Conservation (phyloP, 345 rosid genomes). For the Gossypium bickii region DNA sequence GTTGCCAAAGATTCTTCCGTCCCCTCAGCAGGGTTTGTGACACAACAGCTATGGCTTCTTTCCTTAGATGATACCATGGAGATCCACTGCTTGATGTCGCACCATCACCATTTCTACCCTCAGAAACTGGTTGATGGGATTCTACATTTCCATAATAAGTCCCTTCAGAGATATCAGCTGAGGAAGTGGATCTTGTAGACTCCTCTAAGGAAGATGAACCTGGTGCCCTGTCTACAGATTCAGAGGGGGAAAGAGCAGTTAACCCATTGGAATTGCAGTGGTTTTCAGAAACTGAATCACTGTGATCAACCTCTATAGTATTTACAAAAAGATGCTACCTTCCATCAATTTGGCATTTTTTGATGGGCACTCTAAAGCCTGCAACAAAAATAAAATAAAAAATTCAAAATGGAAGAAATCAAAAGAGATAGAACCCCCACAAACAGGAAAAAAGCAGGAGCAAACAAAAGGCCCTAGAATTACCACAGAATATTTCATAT, state of each 20-base stretch:
- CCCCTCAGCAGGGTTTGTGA: slow-evolving; percentile 91
- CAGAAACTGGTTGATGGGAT: slow-evolving; percentile 34
- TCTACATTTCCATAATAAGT: slow-evolving; percentile 21
- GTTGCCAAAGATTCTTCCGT: slow-evolving; percentile 95
- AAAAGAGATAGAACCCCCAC: not conserved
- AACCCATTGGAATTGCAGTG: slow-evolving; percentile 32
- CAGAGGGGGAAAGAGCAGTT: slow-evolving; percentile 27
- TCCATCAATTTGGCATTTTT: slow-evolving; percentile 36
- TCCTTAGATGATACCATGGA: slow-evolving; percentile 90
- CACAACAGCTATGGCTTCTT: slow-evolving; percentile 78
- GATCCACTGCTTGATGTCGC: slow-evolving; percentile 64
- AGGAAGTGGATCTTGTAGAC: slow-evolving; percentile 23
- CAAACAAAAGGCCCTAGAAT: not conserved
- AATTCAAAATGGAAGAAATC: not conserved
- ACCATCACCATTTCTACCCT: slow-evolving; percentile 44
- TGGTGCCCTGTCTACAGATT: slow-evolving; percentile 31
- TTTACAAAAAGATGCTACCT: slow-evolving; percentile 29
- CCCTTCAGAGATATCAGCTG: slow-evolving; percentile 27
- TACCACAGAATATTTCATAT: not conserved
- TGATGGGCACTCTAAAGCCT: slow-evolving; percentile 33
- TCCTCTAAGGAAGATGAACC: slow-evolving; percentile 38
- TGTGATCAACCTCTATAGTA: slow-evolving; percentile 26
- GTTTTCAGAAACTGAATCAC: slow-evolving; percentile 29
- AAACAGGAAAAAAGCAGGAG: not conserved
- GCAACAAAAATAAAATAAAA: slow-evolving; percentile 8